Base-by-base conservation (phyloP, 2,329 filamentous ascomycete genomes). In the Aspergillus vadensis region DNA sequence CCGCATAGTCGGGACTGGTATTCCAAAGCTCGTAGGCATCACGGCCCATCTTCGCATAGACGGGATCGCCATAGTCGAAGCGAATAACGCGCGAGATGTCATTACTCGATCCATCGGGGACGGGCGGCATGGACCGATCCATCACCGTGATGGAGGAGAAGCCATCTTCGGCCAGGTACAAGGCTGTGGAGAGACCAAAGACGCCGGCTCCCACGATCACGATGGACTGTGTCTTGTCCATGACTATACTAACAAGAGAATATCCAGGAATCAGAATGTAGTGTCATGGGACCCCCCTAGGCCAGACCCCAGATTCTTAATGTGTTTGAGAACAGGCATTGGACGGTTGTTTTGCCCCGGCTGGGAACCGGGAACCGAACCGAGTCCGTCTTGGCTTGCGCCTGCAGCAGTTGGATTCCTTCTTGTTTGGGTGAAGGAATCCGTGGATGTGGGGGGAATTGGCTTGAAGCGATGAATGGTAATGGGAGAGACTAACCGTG, bases 31-130 rank as follows among this genome's bases (percentile, higher is more conserved):
- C 76, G 70, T 90, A 89, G 1, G 91, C 91, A 52, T 86, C 81
- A 39, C 85, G 82, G 17, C 87, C 91, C 41, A 97, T 85, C 12
- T 81, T 77, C 2, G 91, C 85, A 76, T 97, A 97, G 21, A 88
- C 82, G 0, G 85, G 79, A 69, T 93, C 87, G 2, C 89, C 87
- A 71, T 97, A 97, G 80, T 97, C 72, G 52, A 74, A 73, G 4
- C 76, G 69, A 19, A 79, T 76, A 1, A 77, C 67, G 1, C 76
- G 70, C 1, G 76, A 77, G 25, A 77, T 76, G 52, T 79, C 77
- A 39, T 75, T 72, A 48, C 76, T 77, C 4, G 74, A 75, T 1
- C 76, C 76, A 59, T 78, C 76, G 52, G 68, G 67, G 2, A 74
- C 73, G 1, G 72, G 73, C n/a, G 72, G 72, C 54, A 72, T 67